Evolutionary conservation across 495 filamentous ascomycete species (phyloP).

Genomic region (Penicillium coprophilum): DNA sequence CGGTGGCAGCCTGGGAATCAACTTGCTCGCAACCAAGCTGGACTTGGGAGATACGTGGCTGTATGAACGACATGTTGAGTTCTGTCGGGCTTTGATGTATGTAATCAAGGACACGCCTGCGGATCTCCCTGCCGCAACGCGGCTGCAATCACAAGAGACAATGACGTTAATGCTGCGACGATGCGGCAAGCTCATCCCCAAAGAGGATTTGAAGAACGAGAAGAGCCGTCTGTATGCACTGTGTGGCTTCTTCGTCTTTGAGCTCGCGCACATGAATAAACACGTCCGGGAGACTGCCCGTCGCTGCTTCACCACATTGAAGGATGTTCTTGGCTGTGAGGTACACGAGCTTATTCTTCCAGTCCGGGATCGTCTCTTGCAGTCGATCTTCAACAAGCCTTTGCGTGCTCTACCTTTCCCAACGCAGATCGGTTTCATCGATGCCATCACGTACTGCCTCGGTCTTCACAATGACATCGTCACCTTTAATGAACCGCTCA

Average conservation of each 20-base stretch:
- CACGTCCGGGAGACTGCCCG: slow-evolving; percentile 86
- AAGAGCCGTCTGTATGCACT: slow-evolving; percentile 67
- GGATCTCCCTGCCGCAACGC: slow-evolving; percentile 84
- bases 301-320: slow-evolving; percentile 74
- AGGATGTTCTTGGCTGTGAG: slow-evolving; percentile 69
- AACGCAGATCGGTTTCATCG: slow-evolving; percentile 95
- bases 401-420: slow-evolving; percentile 86
- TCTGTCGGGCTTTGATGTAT: slow-evolving; percentile 83
- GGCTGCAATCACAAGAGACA: slow-evolving; percentile 75
- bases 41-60: slow-evolving; percentile 85
- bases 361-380: slow-evolving; percentile 80
- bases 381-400: slow-evolving; percentile 91
- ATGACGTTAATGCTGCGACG: slow-evolving; percentile 72
- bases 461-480: slow-evolving; percentile 81
- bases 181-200: slow-evolving; percentile 70
- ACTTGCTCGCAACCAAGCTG: slow-evolving; percentile 73
- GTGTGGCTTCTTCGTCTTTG: slow-evolving; percentile 77
- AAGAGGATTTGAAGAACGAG: slow-evolving; percentile 70
- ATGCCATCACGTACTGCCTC: slow-evolving; percentile 92
- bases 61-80: slow-evolving; percentile 73
- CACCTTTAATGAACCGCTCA: slow-evolving; percentile 85
- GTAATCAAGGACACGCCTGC: slow-evolving; percentile 96
- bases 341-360: slow-evolving; percentile 83
- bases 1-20: slow-evolving; percentile 86
- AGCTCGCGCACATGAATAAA: slow-evolving; percentile 90